These are phyloP conservation scores for Cynanchum wilfordii DNA, from an alignment of 257 asterid genomes.

Conservation along the genomic window DNA sequence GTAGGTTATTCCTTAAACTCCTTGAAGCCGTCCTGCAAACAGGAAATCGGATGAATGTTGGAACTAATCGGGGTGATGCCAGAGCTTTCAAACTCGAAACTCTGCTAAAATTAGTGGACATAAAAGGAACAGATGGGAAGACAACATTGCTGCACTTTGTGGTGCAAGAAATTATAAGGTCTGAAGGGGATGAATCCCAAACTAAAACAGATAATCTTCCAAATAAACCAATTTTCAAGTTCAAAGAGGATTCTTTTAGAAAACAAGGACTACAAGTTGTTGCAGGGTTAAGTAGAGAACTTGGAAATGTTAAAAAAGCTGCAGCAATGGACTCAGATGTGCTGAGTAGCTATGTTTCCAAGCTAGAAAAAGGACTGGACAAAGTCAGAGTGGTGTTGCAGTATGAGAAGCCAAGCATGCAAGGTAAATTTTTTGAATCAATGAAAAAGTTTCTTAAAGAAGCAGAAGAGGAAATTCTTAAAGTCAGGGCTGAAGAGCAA, in stretches of 20 bases:
- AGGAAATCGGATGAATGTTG: conserved; percentile 93
- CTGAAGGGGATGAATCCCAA: conserved; percentile 57
- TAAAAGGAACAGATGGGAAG: conserved; percentile 93
- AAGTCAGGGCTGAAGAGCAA: conserved; percentile 60
- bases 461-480: conserved; percentile 55
- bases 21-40: conserved; percentile 90
- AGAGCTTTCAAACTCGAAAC: conserved; percentile 90
- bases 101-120: conserved; percentile 68
- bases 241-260: conserved; percentile 68
- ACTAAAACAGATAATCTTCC: conserved; percentile 26
- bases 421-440: conserved; percentile 61
- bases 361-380: conserved; percentile 81
- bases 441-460: conserved; percentile 63
- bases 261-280: conserved; percentile 76
- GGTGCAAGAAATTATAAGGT: conserved; percentile 88
- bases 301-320: conserved; percentile 64
- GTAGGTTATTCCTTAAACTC: conserved; percentile 85
- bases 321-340: conserved; percentile 99
- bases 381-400: conserved; percentile 59
- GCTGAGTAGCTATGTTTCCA: conserved; percentile 70
- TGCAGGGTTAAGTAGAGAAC: conserved; percentile 76
- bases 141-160: conserved; percentile 96
- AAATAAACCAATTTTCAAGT: conserved; percentile 21
- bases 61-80: conserved; percentile 91
- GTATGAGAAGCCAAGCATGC: conserved; percentile 42